phyloP scores from a whole-genome alignment of 345 rosid species.

The Ceriops tagal region DNA sequence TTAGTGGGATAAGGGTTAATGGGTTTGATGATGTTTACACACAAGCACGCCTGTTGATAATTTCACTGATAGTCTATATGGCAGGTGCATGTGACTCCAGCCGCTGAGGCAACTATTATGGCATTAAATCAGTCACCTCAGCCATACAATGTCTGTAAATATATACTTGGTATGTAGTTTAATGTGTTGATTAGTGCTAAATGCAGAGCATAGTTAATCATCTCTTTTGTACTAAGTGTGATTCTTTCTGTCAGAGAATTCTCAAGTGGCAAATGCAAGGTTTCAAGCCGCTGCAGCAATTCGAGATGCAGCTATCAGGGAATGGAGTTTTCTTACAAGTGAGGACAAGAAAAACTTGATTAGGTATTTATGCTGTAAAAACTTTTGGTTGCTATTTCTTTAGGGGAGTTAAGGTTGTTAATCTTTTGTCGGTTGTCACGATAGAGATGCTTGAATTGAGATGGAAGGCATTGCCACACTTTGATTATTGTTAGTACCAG shows the following conservation, averaged over 20 bases:
- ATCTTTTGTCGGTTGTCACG: no score
- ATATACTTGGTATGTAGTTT: conserved; percentile 64
- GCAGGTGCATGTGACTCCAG: conserved; percentile 78
- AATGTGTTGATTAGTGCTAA: not conserved
- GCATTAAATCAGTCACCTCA: conserved; percentile 75
- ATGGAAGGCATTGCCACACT: no score
- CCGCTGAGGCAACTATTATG: conserved; percentile 81
- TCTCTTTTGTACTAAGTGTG: not conserved
- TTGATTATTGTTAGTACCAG: no score
- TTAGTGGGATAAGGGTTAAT: no score
- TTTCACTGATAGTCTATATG: not conserved
- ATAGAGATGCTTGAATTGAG: no score
- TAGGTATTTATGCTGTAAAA: conserved; percentile 35
- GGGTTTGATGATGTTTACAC: no score
- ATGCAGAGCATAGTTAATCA: not conserved
- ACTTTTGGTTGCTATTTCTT: no score
- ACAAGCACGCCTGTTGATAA: not conserved
- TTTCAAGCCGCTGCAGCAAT: conserved; percentile 96
- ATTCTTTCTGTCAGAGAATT: conserved; percentile 58
- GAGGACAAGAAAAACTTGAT: conserved; percentile 78
- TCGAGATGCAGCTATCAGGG: conserved; percentile 93
- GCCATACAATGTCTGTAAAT: conserved; percentile 82
- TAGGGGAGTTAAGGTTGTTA: no score
- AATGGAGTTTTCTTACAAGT: conserved; percentile 73
- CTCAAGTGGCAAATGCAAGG: conserved; percentile 88